phyloP scores from a whole-genome alignment of 495 filamentous ascomycete genomes.

The Ascodesmis nigricans region DNA sequence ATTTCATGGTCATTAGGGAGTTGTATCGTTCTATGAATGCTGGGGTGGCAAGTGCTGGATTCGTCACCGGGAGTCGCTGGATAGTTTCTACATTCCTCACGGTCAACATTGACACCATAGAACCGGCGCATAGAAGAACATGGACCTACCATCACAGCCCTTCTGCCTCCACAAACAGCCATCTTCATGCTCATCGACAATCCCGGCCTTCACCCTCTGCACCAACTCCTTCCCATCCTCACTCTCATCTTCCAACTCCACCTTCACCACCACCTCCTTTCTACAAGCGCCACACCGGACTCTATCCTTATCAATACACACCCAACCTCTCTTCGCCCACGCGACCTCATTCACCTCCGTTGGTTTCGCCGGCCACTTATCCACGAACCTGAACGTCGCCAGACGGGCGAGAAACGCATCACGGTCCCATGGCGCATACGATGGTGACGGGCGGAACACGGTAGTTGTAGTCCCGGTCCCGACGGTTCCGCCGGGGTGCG shows the following conservation, averaged over 20 bases:
- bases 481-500: slow-evolving; percentile 8
- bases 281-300: slow-evolving; percentile 70
- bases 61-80: slow-evolving; percentile 29
- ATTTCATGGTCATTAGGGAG: slow-evolving; percentile 27
- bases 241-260: slow-evolving; percentile 42
- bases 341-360: slow-evolving; percentile 65
- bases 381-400: slow-evolving; percentile 71
- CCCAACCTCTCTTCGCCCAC: slow-evolving; percentile 91
- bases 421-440: slow-evolving; percentile 66
- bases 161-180: slow-evolving; percentile 68
- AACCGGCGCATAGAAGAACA: not conserved
- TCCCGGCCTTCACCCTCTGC: slow-evolving; percentile 47
- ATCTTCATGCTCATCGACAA: slow-evolving; percentile 57
- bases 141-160: slow-evolving; percentile 52
- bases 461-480: slow-evolving; percentile 14
- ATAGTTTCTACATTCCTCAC: slow-evolving; percentile 31
- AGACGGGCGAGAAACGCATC: slow-evolving; percentile 60
- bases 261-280: slow-evolving; percentile 56
- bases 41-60: slow-evolving; percentile 26
- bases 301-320: slow-evolving; percentile 56
- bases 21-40: slow-evolving; percentile 24
- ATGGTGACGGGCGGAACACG: slow-evolving; percentile 2
- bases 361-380: slow-evolving; percentile 70
- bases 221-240: slow-evolving; percentile 41
- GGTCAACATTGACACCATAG: no score